Conservation (phyloP, 2,329 filamentous ascomycete species). For the Zopfia rhizophila region DNA sequence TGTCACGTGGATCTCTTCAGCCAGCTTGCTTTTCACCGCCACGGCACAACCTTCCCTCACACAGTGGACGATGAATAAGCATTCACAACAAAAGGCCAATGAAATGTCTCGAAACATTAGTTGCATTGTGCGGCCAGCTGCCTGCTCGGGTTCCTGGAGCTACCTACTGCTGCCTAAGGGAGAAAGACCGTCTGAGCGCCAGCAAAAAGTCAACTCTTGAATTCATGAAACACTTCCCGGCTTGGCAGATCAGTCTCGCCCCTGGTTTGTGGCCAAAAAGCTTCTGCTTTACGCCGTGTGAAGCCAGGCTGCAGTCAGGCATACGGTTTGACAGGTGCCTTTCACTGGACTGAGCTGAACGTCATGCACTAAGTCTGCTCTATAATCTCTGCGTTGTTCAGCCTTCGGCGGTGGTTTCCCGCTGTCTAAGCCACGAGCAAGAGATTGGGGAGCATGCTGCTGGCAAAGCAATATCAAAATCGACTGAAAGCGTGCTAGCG, state of each 20-base stretch:
- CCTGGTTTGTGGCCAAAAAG: conserved; percentile 9
- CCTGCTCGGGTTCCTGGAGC: conserved; percentile 31
- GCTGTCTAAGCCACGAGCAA: background rate
- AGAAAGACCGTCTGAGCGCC: conserved; percentile 30
- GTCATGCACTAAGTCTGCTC: too few species aligned
- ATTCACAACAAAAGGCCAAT: conserved; percentile 18
- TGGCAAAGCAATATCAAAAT: background rate
- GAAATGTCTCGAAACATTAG: conserved; percentile 11
- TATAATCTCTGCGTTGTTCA: too few species aligned
- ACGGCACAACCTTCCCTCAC: conserved; percentile 12
- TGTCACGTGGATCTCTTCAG: background rate
- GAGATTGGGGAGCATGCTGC: background rate
- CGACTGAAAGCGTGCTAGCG: conserved; percentile 15
- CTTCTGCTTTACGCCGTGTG: conserved; percentile 11
- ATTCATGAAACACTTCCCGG: conserved; percentile 26
- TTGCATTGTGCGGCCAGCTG: conserved; percentile 21
- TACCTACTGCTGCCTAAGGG: conserved; percentile 47
- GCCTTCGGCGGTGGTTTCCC: background rate
- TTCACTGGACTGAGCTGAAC: too few species aligned
- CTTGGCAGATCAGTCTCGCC: conserved; percentile 15
- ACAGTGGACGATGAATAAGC: conserved; percentile 21
- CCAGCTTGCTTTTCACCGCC: conserved; percentile 1
- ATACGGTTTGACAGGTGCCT: too few species aligned
- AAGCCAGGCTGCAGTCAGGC: conserved; percentile 8
- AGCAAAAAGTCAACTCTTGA: conserved; percentile 9